Percentiles rank a stretch among this genome's conserved stretches.
These are phyloP conservation scores for Akanthomyces uredinophilus DNA, from an alignment of 2,329 filamentous ascomycete species.

Conservation along the genomic window DNA sequence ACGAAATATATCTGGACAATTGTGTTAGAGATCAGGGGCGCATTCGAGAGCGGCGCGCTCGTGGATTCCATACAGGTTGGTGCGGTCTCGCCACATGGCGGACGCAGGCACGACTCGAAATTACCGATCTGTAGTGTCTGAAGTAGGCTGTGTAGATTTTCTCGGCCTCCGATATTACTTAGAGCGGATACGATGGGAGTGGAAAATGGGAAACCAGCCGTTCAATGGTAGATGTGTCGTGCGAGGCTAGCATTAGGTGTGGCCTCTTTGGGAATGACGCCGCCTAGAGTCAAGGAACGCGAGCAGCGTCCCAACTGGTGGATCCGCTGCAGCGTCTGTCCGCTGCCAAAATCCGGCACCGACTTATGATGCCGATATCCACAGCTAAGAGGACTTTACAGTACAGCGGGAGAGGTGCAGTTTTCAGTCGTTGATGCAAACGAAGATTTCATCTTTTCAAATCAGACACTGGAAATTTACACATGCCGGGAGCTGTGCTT, in stretches of 20 bases:
- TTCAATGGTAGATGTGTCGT: neutral
- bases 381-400: neutral
- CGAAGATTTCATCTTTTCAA: neutral
- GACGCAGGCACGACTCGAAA: conserved; percentile 33
- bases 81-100: conserved; percentile 98
- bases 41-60: neutral
- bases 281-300: neutral
- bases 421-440: neutral
- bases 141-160: neutral
- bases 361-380: neutral
- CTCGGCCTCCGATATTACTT: neutral
- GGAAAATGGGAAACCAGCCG: neutral
- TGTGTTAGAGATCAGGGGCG: conserved; percentile 22
- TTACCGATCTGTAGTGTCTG: neutral
- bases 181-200: neutral
- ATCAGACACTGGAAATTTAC: neutral
- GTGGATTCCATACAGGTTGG: conserved; percentile 70
- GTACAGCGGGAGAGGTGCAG: no score
- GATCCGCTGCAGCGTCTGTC: neutral
- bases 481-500: neutral
- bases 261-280: conserved; percentile 13
- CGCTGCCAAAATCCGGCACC: neutral
- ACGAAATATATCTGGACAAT: conserved; percentile 80
- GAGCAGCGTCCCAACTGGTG: neutral
- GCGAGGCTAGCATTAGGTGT: neutral